Evolutionary conservation across 371 early-diverging fungal genomes (phyloP).

Genomic region (Mycotypha africana): DNA sequence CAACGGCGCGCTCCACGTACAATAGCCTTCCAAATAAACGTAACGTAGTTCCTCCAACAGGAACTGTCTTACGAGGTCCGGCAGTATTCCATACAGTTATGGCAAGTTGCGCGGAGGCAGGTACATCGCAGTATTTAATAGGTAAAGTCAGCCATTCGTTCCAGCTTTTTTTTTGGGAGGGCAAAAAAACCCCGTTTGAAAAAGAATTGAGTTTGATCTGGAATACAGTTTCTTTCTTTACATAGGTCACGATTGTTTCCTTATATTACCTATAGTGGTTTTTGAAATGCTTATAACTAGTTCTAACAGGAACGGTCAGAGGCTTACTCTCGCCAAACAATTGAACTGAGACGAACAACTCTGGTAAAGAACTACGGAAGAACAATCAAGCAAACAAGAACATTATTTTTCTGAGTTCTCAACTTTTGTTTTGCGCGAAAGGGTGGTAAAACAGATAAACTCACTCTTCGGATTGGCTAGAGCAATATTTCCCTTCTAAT

Average conservation of each 20-base stretch:
- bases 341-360: slow-evolving; percentile 71
- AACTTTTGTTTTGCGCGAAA: background rate
- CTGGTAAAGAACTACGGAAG: slow-evolving; percentile 28
- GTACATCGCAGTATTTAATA: slow-evolving; percentile 79
- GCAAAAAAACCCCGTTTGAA: too few species aligned
- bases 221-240: too few species aligned
- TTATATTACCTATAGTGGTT: slow-evolving; percentile 53
- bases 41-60: slow-evolving; percentile 75
- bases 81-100: slow-evolving; percentile 80
- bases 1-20: slow-evolving; percentile 50
- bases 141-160: slow-evolving; percentile 92
- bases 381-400: too few species aligned
- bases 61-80: slow-evolving; percentile 67
- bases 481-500: slow-evolving; percentile 34
- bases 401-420: too few species aligned
- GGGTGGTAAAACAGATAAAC: background rate
- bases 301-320: slow-evolving; percentile 64
- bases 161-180: slow-evolving; percentile 70
- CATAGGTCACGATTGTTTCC: slow-evolving; percentile 1
- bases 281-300: slow-evolving; percentile 58
- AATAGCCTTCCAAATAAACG: slow-evolving; percentile 73
- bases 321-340: slow-evolving; percentile 77
- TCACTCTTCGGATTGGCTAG: background rate
- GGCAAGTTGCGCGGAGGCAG: slow-evolving; percentile 64
- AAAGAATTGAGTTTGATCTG: too few species aligned